Evolutionary conservation across 2,329 filamentous ascomycete genomes (phyloP).

Genomic region (Fusarium drepaniforme): DNA sequence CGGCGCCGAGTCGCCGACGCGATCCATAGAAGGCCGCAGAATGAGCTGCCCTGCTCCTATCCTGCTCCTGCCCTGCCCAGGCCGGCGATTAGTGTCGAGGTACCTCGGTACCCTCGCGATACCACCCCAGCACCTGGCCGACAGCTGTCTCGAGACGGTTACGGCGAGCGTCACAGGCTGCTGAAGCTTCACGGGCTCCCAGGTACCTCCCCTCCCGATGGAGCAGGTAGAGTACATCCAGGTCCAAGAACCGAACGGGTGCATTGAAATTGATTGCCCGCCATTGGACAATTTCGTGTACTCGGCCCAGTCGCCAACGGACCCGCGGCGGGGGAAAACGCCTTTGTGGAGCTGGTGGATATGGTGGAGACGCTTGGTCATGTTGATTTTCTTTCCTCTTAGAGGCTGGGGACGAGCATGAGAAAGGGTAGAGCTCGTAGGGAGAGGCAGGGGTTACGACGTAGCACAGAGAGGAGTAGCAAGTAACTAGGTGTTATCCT

Average conservation of each 20-base stretch:
- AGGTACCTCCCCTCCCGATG: slow-evolving; percentile 19
- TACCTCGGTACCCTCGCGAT: slow-evolving; percentile 3
- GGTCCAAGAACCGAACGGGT: slow-evolving; percentile 18
- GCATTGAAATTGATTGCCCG: slow-evolving; percentile 37
- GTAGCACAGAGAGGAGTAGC: not conserved
- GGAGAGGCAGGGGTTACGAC: slow-evolving; percentile 23
- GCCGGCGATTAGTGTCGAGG: not conserved
- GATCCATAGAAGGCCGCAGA: slow-evolving; percentile 39
- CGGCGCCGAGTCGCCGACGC: slow-evolving; percentile 12
- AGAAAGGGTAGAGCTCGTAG: slow-evolving; percentile 5
- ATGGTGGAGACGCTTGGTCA: slow-evolving; percentile 40
- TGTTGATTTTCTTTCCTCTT: slow-evolving; percentile 33
- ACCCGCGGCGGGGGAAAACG: slow-evolving; percentile 30
- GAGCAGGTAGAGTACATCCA: slow-evolving; percentile 22
- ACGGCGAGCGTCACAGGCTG: not conserved
- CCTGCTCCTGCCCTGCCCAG: not conserved
- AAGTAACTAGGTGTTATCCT: not conserved
- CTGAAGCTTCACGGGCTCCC: slow-evolving; percentile 10
- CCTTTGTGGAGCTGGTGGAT: slow-evolving; percentile 34
- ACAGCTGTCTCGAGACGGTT: slow-evolving; percentile 3
- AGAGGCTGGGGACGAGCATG: slow-evolving; percentile 28
- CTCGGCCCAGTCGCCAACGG: slow-evolving; percentile 18
- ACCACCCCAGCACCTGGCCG: slow-evolving; percentile 2
- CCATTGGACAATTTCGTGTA: slow-evolving; percentile 32
- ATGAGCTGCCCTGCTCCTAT: slow-evolving; percentile 11